A percentile compares a stretch with the other conserved stretches of the same genome.
phyloP scores from a whole-genome alignment of 306 rosid genomes.

The Clitoria ternatea region DNA sequence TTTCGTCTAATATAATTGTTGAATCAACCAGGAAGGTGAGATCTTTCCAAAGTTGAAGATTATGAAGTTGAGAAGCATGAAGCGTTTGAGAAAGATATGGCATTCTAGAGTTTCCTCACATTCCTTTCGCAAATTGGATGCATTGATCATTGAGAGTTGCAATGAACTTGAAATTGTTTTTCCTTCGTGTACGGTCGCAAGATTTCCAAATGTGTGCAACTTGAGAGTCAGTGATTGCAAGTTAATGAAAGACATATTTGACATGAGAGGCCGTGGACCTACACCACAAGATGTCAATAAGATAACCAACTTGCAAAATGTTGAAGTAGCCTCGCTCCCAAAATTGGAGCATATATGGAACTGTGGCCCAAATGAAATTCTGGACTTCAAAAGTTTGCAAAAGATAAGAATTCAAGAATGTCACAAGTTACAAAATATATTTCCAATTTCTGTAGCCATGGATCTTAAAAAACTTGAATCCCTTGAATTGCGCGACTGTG shows the following conservation, averaged over 20 bases:
- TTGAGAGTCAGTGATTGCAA: background rate
- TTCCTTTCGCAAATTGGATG: background rate
- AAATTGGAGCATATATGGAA: conserved; percentile 19
- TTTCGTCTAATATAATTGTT: too few species aligned
- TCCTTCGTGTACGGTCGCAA: background rate
- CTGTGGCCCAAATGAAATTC: background rate
- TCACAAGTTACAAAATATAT: background rate
- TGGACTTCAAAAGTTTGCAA: background rate
- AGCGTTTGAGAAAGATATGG: background rate
- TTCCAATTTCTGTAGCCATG: conserved; percentile 10
- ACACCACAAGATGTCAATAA: background rate
- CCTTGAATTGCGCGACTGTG: background rate
- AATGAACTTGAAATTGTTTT: background rate
- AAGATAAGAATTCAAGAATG: background rate
- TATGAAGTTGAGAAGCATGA: background rate
- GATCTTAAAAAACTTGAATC: background rate
- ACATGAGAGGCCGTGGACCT: background rate
- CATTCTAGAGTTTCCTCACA: background rate
- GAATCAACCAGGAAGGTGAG: background rate
- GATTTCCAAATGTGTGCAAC: background rate
- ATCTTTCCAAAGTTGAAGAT: conserved; percentile 5
- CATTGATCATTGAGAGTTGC: background rate
- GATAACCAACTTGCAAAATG: background rate
- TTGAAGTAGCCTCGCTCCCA: background rate
- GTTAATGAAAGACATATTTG: conserved; percentile 10